A percentile compares a stretch with the other conserved stretches of the same genome.
Evolutionary conservation across 2,329 filamentous ascomycete genomes (phyloP).

Genomic region (Fusarium subtropicale): DNA sequence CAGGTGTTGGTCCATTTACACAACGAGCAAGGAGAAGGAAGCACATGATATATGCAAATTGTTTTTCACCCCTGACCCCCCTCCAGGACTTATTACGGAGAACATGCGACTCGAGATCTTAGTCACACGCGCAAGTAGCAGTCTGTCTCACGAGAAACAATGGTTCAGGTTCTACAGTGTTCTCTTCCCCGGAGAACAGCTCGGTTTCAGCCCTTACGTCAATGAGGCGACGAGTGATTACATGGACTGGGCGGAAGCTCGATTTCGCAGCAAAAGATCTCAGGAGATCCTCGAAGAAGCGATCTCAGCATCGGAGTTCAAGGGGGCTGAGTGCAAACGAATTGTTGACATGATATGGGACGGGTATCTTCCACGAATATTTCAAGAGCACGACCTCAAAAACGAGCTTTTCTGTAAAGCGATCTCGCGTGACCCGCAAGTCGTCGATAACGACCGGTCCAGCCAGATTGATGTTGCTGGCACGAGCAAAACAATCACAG

Average conservation of each 20-base stretch:
- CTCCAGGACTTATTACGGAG: not conserved
- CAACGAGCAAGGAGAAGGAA: not conserved
- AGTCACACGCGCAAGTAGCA: too few species aligned
- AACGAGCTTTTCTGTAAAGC: accelerated
- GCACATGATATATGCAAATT: not conserved
- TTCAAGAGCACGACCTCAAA: not conserved
- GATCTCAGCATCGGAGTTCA: accelerated
- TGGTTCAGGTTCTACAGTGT: not conserved
- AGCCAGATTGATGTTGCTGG: not conserved
- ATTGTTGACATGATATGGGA: not conserved
- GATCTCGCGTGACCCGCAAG: not conserved
- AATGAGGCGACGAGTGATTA: accelerated
- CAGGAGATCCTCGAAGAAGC: not conserved
- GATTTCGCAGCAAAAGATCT: accelerated
- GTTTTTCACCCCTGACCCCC: not conserved
- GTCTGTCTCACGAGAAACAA: not conserved
- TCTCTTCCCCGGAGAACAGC: not conserved
- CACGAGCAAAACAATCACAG: not conserved
- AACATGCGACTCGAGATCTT: not conserved
- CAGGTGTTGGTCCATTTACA: not conserved
- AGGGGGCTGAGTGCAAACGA: not conserved
- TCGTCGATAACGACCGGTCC: not conserved
- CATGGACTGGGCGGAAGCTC: not conserved
- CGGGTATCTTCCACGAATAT: not conserved
- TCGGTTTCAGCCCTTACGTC: not conserved